A percentile compares a stretch with the other conserved stretches of the same genome.
Conservation (phyloP, 805 yeast species). For the Yarrowia sp. region DNA sequence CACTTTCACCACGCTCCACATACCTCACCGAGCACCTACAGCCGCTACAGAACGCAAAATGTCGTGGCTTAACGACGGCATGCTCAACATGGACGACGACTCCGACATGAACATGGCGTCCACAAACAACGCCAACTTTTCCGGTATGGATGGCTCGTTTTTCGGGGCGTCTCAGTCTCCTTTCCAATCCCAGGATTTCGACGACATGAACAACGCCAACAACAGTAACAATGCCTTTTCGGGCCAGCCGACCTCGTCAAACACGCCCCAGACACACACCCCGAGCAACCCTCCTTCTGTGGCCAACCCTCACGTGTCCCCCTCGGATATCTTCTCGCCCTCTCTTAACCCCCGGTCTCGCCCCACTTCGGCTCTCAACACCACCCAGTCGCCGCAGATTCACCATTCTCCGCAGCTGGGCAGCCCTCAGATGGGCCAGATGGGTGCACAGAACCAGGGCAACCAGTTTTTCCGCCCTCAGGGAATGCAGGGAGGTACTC, state of each 20-base stretch:
- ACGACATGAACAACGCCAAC: neutral
- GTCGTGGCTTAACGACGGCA: constrained; percentile 27
- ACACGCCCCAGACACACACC: constrained; percentile 25
- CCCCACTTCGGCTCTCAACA: constrained; percentile 13
- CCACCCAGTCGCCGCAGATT: constrained; percentile 16
- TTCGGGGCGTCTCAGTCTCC: constrained; percentile 23
- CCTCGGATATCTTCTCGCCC: constrained; percentile 22
- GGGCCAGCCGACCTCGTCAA: constrained; percentile 6
- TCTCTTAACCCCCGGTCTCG: constrained; percentile 18
- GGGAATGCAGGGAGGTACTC: neutral
- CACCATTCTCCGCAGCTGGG: constrained; percentile 26
- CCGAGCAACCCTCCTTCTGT: neutral
- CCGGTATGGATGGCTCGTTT: constrained; percentile 21
- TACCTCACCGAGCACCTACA: neutral
- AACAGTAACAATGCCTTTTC: neutral
- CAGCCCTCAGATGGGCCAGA: constrained; percentile 16
- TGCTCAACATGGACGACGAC: constrained; percentile 27
- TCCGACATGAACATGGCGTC: constrained; percentile 20
- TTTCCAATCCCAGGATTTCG: constrained; percentile 25
- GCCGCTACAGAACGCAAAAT: neutral
- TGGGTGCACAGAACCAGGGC: neutral
- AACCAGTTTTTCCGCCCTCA: constrained; percentile 14
- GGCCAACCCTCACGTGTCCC: constrained; percentile 14
- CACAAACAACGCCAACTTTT: constrained; percentile 10
- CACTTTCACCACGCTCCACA: neutral